Base-by-base conservation (phyloP, 768 basidiomycete genomes). In the Kwoniella sp. region DNA sequence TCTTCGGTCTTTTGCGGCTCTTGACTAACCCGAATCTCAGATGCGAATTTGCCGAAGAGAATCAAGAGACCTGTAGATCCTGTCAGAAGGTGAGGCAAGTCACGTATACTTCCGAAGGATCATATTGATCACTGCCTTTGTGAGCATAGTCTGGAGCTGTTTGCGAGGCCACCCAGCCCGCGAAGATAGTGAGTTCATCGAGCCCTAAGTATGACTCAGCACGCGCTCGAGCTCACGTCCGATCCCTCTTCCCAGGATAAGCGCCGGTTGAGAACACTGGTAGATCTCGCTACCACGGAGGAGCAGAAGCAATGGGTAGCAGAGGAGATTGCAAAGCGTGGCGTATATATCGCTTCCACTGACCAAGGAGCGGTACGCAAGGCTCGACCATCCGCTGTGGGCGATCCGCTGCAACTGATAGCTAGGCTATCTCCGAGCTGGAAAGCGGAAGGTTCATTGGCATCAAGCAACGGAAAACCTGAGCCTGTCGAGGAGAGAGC, bases 271-370 rank as follows among this genome's bases (percentile, higher is more conserved):
- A 55, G 63, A n/a, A 50, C 53, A n/a, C 28, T 64, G 30, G 63
- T 64, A 2, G 63, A 64, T 37, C 48, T 57, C 47, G 63, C 63
- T 7, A 64, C 63, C 2, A 64, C 63, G 20, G 55, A 57, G 22
- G 63, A 64, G 37, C 63, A 64, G 56, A 64, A 58, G 30, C 55
- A 57, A 58, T 57, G 56, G 55, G 63, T 64, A 34, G 63, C 63
- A 51, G 34, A 28, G 22, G 55, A 64, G 50, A 53, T 64, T 15
- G 63, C 63, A 2, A 31, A 47, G 20, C 56, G 63, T 20, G 63
- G 63, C 0, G 50, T 64, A 26, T 58, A 64, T 37, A 47, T 64
- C 22, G 56, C 63, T 13, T 57, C 63, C 17, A 64, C 55, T 4
- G 63, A 64, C 23, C 34, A 47, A 28, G 63, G 56, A 3, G 55